Evolutionary conservation across 441 rosid species (phyloP).

Genomic region (Kokia cookei): DNA sequence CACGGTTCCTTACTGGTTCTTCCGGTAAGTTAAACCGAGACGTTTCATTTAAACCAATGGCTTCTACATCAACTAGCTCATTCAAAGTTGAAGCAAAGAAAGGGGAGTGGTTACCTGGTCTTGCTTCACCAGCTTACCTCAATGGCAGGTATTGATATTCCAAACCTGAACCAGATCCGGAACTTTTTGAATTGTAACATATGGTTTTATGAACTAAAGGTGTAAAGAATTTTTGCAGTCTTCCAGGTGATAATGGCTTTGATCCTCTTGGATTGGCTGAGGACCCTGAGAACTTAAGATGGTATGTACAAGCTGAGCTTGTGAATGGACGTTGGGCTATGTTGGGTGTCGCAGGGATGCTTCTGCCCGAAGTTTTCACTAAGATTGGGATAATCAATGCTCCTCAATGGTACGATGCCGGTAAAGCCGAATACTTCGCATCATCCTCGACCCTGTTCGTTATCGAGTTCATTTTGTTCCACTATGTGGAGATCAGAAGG

Average conservation of each 20-base stretch:
- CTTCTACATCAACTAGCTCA: constrained; percentile 26
- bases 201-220: not conserved
- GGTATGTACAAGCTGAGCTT: constrained; percentile 92
- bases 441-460: constrained; percentile 89
- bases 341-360: constrained; percentile 93
- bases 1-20: constrained; percentile 67
- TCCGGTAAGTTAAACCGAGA: constrained; percentile 44
- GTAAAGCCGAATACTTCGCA: constrained; percentile 83
- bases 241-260: constrained; percentile 97
- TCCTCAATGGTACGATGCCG: constrained; percentile 91
- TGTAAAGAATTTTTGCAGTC: constrained; percentile 30
- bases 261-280: constrained; percentile 90
- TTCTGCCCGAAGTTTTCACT: constrained; percentile 87
- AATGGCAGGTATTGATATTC: constrained; percentile 53
- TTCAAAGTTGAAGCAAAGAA: constrained; percentile 78
- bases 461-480: constrained; percentile 91
- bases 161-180: not conserved
- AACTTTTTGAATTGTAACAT: not conserved
- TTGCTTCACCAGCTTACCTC: constrained; percentile 75
- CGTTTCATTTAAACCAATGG: constrained; percentile 37
- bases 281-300: constrained; percentile 89
- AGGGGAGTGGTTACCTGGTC: constrained; percentile 89
- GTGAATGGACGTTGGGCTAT: constrained; percentile 94
- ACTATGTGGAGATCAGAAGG: constrained; percentile 94
- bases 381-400: constrained; percentile 76